A percentile compares a stretch with the other conserved stretches of the same genome.
Evolutionary conservation across 768 basidiomycete species (phyloP).

Genomic region (Sporobolomyces pararoseus): DNA sequence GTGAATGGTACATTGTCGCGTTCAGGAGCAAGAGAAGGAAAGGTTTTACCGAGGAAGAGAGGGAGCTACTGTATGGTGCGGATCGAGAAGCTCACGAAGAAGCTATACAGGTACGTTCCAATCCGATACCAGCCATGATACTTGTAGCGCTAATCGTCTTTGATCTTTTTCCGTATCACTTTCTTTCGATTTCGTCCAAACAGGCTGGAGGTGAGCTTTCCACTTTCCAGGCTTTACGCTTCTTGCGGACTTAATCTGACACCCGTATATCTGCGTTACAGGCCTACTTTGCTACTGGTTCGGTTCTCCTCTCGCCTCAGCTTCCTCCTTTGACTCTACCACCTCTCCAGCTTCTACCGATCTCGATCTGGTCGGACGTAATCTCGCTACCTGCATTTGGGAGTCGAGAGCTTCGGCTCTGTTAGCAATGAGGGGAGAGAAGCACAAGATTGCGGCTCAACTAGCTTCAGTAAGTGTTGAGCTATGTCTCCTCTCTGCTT

Average conservation of each 20-base stretch:
- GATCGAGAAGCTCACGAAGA: constrained; percentile 88
- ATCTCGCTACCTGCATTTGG: constrained; percentile 96
- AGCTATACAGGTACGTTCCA: constrained; percentile 74
- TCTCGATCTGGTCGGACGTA: constrained; percentile 48
- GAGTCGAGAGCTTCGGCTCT: constrained; percentile 78
- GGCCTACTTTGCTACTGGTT: constrained; percentile 81
- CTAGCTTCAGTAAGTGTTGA: constrained; percentile 58
- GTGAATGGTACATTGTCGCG: constrained; percentile 89
- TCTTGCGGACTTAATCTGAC: too few relatives aligned
- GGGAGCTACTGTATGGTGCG: constrained; percentile 72
- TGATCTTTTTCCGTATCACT: not conserved
- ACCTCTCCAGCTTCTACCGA: too few relatives aligned
- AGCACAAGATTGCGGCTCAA: constrained; percentile 77
- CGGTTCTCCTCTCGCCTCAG: constrained; percentile 6
- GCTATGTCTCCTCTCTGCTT: not conserved
- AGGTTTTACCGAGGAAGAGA: constrained; percentile 45
- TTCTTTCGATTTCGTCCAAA: too few relatives aligned
- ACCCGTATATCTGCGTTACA: too few relatives aligned
- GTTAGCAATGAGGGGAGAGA: constrained; percentile 71
- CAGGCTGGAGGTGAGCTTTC: constrained; percentile 12
- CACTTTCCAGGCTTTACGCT: too few relatives aligned
- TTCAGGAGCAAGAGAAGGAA: constrained; percentile 74
- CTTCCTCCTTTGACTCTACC: not conserved
- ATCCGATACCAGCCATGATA: too few relatives aligned
- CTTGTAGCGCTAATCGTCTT: not conserved